Conservation (phyloP, 2,329 filamentous ascomycete genomes). For the Epichloe scottii region DNA sequence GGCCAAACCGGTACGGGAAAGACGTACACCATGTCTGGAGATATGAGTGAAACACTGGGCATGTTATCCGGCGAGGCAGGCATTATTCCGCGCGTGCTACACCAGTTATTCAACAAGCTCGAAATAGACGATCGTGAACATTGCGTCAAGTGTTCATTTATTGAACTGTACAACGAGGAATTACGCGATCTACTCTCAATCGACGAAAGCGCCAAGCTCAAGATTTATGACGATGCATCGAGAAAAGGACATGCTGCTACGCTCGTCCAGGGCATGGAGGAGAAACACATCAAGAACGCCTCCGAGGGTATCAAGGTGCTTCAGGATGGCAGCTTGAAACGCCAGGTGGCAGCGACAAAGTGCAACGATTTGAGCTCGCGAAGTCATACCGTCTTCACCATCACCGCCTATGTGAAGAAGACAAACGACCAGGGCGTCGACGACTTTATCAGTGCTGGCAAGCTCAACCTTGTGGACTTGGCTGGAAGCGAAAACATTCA, state of each 20-base stretch:
- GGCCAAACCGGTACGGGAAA: conserved; percentile 97
- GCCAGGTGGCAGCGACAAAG: conserved; percentile 98
- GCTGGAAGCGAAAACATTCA: conserved; percentile 97
- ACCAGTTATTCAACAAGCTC: conserved; percentile 76
- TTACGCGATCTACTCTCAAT: conserved; percentile 74
- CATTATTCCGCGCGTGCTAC: conserved; percentile 84
- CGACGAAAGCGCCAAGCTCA: conserved; percentile 77
- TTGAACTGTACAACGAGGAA: conserved; percentile 97
- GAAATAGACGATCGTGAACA: conserved; percentile 68
- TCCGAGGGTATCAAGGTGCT: conserved; percentile 78
- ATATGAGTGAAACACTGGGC: conserved; percentile 79
- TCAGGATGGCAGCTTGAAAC: conserved; percentile 78
- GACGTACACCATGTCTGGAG: conserved; percentile 98
- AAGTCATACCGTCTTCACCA: conserved; percentile 94
- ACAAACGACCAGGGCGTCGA: conserved; percentile 72
- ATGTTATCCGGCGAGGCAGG: conserved; percentile 84
- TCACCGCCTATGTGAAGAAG: conserved; percentile 82
- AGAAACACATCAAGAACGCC: conserved; percentile 80
- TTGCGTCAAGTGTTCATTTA: conserved; percentile 95
- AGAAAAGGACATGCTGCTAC: conserved; percentile 78
- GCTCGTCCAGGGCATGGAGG: conserved; percentile 94
- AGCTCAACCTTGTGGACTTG: conserved; percentile 91
- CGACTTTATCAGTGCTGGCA: conserved; percentile 81
- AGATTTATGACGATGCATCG: conserved; percentile 86
- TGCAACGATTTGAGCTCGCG: conserved; percentile 97